A percentile compares a stretch with the other conserved stretches of the same genome.
These are phyloP conservation scores for Rhodotorula glutinis DNA, from an alignment of 1,284 basidiomycete genomes.

Conservation along the genomic window DNA sequence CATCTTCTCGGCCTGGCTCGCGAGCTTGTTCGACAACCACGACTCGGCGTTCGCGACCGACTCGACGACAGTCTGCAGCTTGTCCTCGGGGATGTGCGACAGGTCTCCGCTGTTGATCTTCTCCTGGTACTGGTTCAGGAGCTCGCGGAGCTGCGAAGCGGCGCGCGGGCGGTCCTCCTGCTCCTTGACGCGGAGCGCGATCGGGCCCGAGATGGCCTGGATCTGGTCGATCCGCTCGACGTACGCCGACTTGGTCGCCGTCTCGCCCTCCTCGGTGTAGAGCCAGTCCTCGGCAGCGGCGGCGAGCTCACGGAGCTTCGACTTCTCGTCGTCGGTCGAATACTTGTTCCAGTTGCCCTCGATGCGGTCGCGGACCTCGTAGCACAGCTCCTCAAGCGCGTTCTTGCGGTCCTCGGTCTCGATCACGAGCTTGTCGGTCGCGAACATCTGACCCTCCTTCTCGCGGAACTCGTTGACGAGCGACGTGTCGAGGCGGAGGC, in stretches of 20 bases:
- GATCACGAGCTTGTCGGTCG: conserved; percentile 85
- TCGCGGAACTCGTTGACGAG: conserved; percentile 67
- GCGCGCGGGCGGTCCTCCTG: conserved; percentile 70
- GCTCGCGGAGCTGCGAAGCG: conserved; percentile 72
- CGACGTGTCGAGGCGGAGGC: conserved; percentile 62
- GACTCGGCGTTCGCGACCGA: conserved; percentile 69
- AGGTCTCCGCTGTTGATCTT: conserved; percentile 76
- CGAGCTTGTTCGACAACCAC: conserved; percentile 86
- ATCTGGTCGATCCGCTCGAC: conserved; percentile 72
- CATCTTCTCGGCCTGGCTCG: conserved; percentile 74
- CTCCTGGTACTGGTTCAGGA: conserved; percentile 74
- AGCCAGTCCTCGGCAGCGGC: conserved; percentile 85
- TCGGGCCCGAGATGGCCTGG: conserved; percentile 77
- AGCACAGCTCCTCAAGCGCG: conserved; percentile 94
- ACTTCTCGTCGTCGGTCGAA: conserved; percentile 70
- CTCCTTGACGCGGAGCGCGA: conserved; percentile 75
- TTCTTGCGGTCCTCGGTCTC: conserved; percentile 98
- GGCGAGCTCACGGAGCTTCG: conserved; percentile 66
- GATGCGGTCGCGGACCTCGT: conserved; percentile 76
- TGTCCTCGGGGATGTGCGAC: conserved; percentile 80
- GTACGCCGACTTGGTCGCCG: conserved; percentile 86
- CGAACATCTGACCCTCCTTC: conserved; percentile 79
- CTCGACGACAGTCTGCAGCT: conserved; percentile 58
- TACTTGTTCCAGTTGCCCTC: conserved; percentile 77
- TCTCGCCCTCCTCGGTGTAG: conserved; percentile 83